Base-by-base conservation (phyloP, 371 early-diverging fungal species). In the Capillidium heterosporum region DNA sequence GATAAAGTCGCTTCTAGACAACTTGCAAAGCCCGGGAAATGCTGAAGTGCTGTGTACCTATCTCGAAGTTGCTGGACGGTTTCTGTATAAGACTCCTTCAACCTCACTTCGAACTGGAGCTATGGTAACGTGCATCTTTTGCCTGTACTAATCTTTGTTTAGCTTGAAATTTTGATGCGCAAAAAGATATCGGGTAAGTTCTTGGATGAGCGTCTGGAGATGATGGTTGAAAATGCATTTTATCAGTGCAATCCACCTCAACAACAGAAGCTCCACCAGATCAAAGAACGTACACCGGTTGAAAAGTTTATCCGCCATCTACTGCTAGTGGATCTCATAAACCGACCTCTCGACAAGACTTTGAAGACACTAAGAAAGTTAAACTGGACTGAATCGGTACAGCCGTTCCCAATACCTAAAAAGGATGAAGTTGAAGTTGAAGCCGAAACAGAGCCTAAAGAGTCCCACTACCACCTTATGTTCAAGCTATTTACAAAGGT, bases 201-300 rank as follows among this genome's bases (percentile, higher is more conserved):
- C 61, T 61, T 94, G 29, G 96, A 97, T 62, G 83, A 74, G 48
- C 78, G 91, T 10, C 83, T 85, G 39, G 61, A 73, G 4, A 59
- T 91, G 52, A 84, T 96, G 81, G 81, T 97, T 39, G 94, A 95
- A 32, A 93, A 91, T 63, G 95, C 95, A 0, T 89, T 81, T 59
- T 87, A 86, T 62, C 83, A 82, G 63, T 91, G 89, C 58, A 84
- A 87, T 63, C 95, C 89, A 2, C 89, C 86, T 0, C 85, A 84
- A 43, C 67, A 70, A 29, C 64, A 70, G 1, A 74, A 81, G 1
- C 66, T 72, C 24, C 65, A 70, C 28, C 68, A 71, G 42, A n/a
- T n/a, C n/a, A 87, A 88, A 54, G 71, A 75, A 21, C 76, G 88
- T 8, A 58, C 84, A 0, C 76, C 84, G 0, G 72, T 87, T 59